Evolutionary conservation across 768 basidiomycete genomes (phyloP), one percentile per base, ranked within the genome.

Genomic region (Amanita muscaria): DNA sequence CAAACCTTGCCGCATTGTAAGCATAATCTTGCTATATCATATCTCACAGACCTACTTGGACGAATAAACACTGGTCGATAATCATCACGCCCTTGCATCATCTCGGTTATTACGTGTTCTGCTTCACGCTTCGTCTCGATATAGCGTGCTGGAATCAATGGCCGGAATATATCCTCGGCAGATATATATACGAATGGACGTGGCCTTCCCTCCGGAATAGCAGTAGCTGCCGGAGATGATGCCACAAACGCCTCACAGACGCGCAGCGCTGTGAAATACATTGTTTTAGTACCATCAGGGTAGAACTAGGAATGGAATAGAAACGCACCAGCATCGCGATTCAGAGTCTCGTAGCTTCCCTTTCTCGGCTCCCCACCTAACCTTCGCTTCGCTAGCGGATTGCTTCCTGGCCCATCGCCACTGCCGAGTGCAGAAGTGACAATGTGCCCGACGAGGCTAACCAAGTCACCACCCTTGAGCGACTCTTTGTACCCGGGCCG

Each of bases 81-180:
- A 29, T 62, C 55, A 15, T 72, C 56, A 18, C 63, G 62, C 36
- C 59, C 59, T 15, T 51, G 50, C 53, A 80, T 67, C 56, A 83
- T 70, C 23, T 66, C 57, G 35, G 68, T 69, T 48, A 98, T 88
- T 24, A 66, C 68, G 27, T 63, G 56, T 59, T 99, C 96, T 6
- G 96, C 91, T 55, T 91, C 79, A 15, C 93, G 79, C 66, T 99
- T 99, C n/a, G 88, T 85, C 58, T 84, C 74, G 55, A 98, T 90
- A 65, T 99, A 99, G 27, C 86, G 68, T 0, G 76, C 71, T 22
- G 92, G 80, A 40, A 98, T 76, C 55, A 94, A 56, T 21, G 94
- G 96, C 11, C 88, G 79, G 64, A 80, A 91, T 37, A 94, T 77
- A 59, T 93, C 90, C 57, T 94, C 94, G 5, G 96, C 96, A 39